A percentile compares a stretch with the other conserved stretches of the same genome.
phyloP scores from a whole-genome alignment of 306 rosid genomes.

The Vigna mungo region DNA sequence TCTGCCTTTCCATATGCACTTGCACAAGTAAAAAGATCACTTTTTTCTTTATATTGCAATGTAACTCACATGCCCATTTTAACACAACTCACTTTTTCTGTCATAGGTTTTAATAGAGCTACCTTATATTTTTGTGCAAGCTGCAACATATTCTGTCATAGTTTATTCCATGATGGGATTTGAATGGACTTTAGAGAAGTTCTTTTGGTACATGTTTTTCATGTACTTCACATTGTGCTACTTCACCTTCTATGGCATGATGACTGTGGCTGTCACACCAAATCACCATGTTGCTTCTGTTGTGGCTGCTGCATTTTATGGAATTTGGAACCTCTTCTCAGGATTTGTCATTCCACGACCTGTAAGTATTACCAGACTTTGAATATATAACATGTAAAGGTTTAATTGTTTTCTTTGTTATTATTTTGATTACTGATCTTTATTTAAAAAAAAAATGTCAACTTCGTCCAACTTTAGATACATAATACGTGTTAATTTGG shows the following conservation, averaged over 20 bases:
- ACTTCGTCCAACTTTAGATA: no score
- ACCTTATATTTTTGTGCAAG: conserved; percentile 70
- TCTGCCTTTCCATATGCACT: conserved; percentile 77
- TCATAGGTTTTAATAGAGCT: conserved; percentile 73
- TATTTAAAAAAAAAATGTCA: no score
- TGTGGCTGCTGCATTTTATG: conserved; percentile 71
- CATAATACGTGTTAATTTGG: no score
- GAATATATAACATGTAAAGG: neutral
- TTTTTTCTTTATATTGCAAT: neutral
- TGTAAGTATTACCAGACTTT: conserved; percentile 51
- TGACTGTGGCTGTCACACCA: conserved; percentile 82
- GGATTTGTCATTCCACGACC: conserved; percentile 73
- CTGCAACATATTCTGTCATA: conserved; percentile 57
- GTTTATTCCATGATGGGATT: conserved; percentile 89
- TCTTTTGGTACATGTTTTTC: conserved; percentile 80
- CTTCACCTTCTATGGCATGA: conserved; percentile 89
- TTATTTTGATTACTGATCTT: no score
- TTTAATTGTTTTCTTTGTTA: no score
- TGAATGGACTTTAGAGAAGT: conserved; percentile 60
- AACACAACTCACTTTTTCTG: conserved; percentile 6
- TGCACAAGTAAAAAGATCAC: conserved; percentile 59
- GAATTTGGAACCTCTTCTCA: conserved; percentile 79
- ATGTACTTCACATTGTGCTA: conserved; percentile 75
- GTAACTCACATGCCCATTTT: conserved; percentile 10
- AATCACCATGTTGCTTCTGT: conserved; percentile 72